Evolutionary conservation across 2,329 filamentous ascomycete genomes (phyloP).

Genomic region (Colletotrichum gloeosporioides): DNA sequence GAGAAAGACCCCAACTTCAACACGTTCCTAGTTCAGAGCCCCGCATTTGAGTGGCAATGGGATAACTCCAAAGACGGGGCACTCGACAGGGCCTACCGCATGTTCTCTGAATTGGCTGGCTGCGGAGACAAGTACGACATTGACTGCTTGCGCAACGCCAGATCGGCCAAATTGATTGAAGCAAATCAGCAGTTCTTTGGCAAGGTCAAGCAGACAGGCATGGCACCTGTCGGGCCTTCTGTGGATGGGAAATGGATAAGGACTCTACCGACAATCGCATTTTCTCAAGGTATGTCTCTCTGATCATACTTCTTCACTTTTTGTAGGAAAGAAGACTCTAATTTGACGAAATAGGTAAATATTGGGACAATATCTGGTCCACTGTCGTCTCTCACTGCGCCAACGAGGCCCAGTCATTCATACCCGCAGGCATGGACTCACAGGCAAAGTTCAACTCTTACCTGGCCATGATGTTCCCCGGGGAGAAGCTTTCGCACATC

Average conservation of each 20-base stretch:
- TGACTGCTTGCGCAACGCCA: constrained; percentile 31
- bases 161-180: constrained; percentile 24
- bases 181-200: constrained; percentile 33
- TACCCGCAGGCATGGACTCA: constrained; percentile 30
- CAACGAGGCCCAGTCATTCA: constrained; percentile 34
- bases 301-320: neutral
- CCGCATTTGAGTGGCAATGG: constrained; percentile 39
- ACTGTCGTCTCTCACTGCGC: constrained; percentile 35
- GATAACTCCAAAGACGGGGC: constrained; percentile 30
- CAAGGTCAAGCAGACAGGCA: constrained; percentile 27
- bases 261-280: constrained; percentile 34
- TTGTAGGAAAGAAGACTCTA: neutral
- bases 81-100: constrained; percentile 33
- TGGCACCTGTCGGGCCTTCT: constrained; percentile 36
- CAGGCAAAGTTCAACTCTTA: constrained; percentile 37
- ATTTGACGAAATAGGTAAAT: neutral
- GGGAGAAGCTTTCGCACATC: constrained; percentile 30
- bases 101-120: constrained; percentile 35
- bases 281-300: constrained; percentile 25
- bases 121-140: constrained; percentile 30
- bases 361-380: constrained; percentile 31
- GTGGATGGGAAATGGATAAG: constrained; percentile 35
- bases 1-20: constrained; percentile 47
- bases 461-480: constrained; percentile 34
- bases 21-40: constrained; percentile 36